Evolutionary conservation across 257 asterid species (phyloP).

Genomic region (Plantago major): DNA sequence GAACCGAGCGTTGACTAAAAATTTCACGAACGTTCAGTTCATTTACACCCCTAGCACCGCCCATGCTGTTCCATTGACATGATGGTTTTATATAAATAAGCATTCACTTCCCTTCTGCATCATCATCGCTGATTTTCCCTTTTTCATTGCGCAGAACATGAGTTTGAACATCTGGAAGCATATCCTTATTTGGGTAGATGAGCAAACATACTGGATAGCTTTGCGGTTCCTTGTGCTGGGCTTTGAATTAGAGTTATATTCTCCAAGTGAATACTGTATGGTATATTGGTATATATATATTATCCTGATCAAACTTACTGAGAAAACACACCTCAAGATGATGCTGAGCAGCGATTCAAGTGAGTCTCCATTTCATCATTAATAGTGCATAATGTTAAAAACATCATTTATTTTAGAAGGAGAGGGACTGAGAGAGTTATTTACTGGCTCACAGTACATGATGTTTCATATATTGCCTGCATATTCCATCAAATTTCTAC

Average conservation of each 20-base stretch:
- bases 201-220: slow-evolving; percentile 96
- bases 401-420: too few species aligned
- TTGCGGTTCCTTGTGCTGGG: slow-evolving; percentile 86
- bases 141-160: slow-evolving; percentile 41
- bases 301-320: slow-evolving; percentile 87
- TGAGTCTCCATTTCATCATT: slow-evolving; percentile 37
- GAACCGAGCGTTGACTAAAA: too few species aligned
- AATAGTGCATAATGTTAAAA: too few species aligned
- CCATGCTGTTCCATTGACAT: background rate
- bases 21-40: too few species aligned
- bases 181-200: slow-evolving; percentile 90
- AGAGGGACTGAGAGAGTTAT: too few species aligned
- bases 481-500: background rate
- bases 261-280: slow-evolving; percentile 95
- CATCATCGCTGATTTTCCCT: slow-evolving; percentile 14
- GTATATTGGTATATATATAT: slow-evolving; percentile 93
- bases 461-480: background rate
- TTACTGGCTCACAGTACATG: too few species aligned
- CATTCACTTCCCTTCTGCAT: slow-evolving; percentile 9
- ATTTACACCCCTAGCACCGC: too few species aligned
- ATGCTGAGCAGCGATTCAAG: slow-evolving; percentile 61
- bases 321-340: slow-evolving; percentile 75
- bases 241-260: slow-evolving; percentile 84
- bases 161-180: slow-evolving; percentile 66
- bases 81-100: background rate